Evolutionary conservation across 1,284 basidiomycete genomes (phyloP).

Genomic region (Sanghuangporus weigelae): DNA sequence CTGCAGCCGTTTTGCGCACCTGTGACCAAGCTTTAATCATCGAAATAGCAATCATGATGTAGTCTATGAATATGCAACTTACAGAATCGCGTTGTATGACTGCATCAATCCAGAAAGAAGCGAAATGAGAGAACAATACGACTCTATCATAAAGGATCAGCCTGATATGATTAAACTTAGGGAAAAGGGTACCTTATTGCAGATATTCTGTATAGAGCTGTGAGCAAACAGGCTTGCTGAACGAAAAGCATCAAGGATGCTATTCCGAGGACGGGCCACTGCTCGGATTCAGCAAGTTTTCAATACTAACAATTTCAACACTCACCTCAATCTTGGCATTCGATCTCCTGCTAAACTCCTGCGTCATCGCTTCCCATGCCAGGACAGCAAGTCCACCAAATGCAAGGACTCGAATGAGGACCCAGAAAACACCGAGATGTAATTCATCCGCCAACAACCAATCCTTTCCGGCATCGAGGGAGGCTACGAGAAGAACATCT

Average conservation of each 20-base stretch:
- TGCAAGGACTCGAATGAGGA: slow-evolving; percentile 62
- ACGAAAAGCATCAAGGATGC: slow-evolving; percentile 63
- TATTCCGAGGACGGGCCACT: slow-evolving; percentile 68
- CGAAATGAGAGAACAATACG: slow-evolving; percentile 61
- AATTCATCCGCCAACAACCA: slow-evolving; percentile 55
- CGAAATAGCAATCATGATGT: not conserved
- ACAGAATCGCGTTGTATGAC: slow-evolving; percentile 45
- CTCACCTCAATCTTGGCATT: slow-evolving; percentile 47
- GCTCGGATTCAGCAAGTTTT: not conserved
- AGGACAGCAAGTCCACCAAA: slow-evolving; percentile 56
- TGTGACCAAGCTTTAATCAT: not conserved
- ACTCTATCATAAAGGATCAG: slow-evolving; percentile 38
- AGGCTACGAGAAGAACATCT: slow-evolving; percentile 56
- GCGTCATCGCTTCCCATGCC: slow-evolving; percentile 50
- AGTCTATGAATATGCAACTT: slow-evolving; percentile 21
- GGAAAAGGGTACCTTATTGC: slow-evolving; percentile 47
- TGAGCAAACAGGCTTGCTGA: slow-evolving; percentile 56
- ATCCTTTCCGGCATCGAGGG: slow-evolving; percentile 58
- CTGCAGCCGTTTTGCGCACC: slow-evolving; percentile 25
- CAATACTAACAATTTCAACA: not conserved
- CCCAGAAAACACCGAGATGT: slow-evolving; percentile 60
- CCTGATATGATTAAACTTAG: not conserved
- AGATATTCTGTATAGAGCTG: slow-evolving; percentile 59
- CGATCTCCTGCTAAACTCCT: slow-evolving; percentile 39
- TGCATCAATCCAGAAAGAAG: slow-evolving; percentile 54